These are phyloP conservation scores for Durotheca rogersii DNA, from an alignment of 495 filamentous ascomycete genomes.

Conservation along the genomic window DNA sequence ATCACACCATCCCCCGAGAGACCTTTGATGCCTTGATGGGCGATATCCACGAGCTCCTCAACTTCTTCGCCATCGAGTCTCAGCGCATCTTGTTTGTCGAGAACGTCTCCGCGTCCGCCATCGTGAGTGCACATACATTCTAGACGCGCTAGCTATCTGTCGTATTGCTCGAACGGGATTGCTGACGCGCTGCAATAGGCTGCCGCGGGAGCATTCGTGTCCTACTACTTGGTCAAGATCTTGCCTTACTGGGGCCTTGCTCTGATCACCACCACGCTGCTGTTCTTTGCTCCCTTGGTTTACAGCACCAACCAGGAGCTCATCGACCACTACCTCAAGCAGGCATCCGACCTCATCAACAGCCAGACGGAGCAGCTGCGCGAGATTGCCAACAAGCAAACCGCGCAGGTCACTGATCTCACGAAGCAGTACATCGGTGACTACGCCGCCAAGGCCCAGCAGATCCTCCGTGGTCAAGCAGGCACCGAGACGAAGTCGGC, in stretches of 20 bases:
- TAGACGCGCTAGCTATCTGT: not conserved
- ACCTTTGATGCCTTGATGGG: conserved; percentile 76
- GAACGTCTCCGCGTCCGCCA: conserved; percentile 78
- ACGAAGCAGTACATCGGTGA: conserved; percentile 81
- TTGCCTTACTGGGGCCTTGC: conserved; percentile 91
- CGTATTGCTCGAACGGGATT: not conserved
- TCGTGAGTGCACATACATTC: conserved; percentile 67
- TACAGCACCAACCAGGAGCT: conserved; percentile 92
- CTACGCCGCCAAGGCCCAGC: conserved; percentile 82
- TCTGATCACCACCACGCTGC: conserved; percentile 69
- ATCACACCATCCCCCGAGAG: conserved; percentile 87
- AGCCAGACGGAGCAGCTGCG: conserved; percentile 80
- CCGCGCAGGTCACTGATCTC: conserved; percentile 69
- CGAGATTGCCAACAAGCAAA: conserved; percentile 78
- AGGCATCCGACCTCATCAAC: conserved; percentile 68
- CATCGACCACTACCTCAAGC: conserved; percentile 81
- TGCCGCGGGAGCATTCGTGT: conserved; percentile 75
- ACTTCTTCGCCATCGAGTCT: conserved; percentile 96
- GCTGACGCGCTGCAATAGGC: conserved; percentile 54
- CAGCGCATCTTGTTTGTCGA: conserved; percentile 94
- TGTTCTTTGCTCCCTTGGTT: conserved; percentile 84
- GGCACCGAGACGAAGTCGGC: conserved; percentile 45
- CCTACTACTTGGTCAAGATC: conserved; percentile 92
- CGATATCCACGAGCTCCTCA: conserved; percentile 86
- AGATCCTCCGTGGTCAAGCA: conserved; percentile 57